Percentiles rank a stretch among this genome's conserved stretches.
phyloP scores from a whole-genome alignment of 495 filamentous ascomycete genomes.

The Bathelium albidoporum region DNA sequence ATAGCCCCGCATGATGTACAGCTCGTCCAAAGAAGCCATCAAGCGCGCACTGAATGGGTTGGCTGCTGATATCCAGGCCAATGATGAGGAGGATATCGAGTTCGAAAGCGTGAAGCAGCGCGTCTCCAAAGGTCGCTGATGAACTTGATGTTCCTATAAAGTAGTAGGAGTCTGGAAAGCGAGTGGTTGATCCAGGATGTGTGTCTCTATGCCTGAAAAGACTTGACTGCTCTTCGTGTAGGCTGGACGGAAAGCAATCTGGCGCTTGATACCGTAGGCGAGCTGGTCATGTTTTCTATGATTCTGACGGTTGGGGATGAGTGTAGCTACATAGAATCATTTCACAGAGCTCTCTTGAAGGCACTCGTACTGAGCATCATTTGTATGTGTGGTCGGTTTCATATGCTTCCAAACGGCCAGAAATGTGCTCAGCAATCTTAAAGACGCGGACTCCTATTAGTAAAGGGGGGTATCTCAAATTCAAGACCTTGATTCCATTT shows the following conservation, averaged over 20 bases:
- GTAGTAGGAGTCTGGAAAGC: too few species aligned
- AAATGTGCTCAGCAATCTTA: neutral
- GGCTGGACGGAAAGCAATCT: neutral
- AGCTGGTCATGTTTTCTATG: neutral
- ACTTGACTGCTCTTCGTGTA: neutral
- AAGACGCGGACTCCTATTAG: neutral
- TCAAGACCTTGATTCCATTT: neutral
- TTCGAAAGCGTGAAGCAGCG: conserved; percentile 65
- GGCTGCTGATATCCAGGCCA: conserved; percentile 78
- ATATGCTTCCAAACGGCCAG: neutral
- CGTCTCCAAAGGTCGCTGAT: conserved; percentile 68
- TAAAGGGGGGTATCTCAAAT: neutral
- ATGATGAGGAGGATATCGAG: conserved; percentile 83
- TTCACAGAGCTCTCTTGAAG: neutral
- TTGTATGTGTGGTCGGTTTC: neutral
- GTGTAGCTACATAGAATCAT: neutral
- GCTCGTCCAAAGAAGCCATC: conserved; percentile 84
- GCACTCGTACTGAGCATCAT: neutral
- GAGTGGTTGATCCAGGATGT: too few species aligned
- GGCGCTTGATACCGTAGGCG: neutral
- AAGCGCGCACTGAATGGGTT: conserved; percentile 79
- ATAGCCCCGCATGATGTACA: conserved; percentile 90
- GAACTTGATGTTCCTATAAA: too few species aligned
- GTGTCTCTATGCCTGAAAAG: neutral
- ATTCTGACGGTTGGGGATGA: neutral